Evolutionary conservation across 116 monocot genomes (phyloP), one percentile per base, ranked within the genome.

Genomic region (Papilionanthe hybrid): DNA sequence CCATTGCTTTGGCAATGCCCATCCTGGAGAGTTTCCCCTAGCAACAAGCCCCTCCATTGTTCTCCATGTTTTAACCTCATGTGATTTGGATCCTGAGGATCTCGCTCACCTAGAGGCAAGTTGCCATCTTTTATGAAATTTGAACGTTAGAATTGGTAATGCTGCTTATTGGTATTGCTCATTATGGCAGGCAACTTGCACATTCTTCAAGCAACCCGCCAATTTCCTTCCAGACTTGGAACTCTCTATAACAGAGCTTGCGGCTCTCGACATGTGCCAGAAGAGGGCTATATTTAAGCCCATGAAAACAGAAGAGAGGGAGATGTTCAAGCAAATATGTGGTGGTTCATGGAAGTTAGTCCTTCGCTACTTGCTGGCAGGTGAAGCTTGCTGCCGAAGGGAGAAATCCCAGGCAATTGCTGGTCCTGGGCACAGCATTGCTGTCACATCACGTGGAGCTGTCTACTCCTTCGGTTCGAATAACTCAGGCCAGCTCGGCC

Each of bases 31-130:
- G 30, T 95, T 95, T 63, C 97, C 97, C 42, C 79, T 98, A 72
- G 91, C 97, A 9, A 89, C 88, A 15, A 94, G 79, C 72, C 97
- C 97, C 0, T 91, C 91, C 42, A 90, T 98, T 20, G 91, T 91
- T 23, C 94, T 98, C 72, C 91, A 94, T 87, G 88, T 98, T 55
- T 92, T 98, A 49, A 92, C 94, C 29, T 81, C 91, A 7, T 94
- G 92, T 78, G 77, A 91, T 65, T 83, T 98, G 83, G 89, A 91
- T 18, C 90, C 97, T 42, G 81, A 91, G 56, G 97, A 98, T 78
- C 94, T 98, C 32, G 97, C 94, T 13, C 81, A 72, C n/a, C 88
- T 98, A 0, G 97, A 98, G 97, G 97, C 91, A 92, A 91, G 91
- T 87, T 56, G 28, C 3, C 69, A 20, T 43, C 49, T 20, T 65